Conservation (phyloP, 129 eudicot genomes). For the Tanacetum coccineum region DNA sequence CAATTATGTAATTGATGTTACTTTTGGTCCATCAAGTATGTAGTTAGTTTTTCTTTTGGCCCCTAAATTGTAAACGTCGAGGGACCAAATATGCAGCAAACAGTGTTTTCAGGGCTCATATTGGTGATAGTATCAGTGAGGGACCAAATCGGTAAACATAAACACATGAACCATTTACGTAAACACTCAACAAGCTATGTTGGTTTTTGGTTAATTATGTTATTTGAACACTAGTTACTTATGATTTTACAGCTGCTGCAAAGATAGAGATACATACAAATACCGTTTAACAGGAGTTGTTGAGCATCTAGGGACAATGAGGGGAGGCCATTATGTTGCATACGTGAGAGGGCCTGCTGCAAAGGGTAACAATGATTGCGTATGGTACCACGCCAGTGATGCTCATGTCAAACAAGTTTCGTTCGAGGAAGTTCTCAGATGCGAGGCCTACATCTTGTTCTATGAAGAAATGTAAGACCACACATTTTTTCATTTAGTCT, state of each 20-base stretch:
- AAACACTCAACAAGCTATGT: background rate
- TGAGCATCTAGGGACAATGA: conserved; percentile 73
- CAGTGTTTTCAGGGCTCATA: too few relatives aligned
- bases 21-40: too few relatives aligned
- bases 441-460: conserved; percentile 77
- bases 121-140: too few relatives aligned
- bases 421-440: conserved; percentile 56
- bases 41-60: too few relatives aligned
- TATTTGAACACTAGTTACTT: background rate
- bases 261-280: conserved; percentile 22
- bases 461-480: conserved; percentile 44
- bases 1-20: too few relatives aligned
- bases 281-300: conserved; percentile 75
- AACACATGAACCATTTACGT: too few relatives aligned
- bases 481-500: background rate
- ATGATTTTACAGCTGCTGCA: conserved; percentile 17
- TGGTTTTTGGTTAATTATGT: background rate
- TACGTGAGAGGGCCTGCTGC: conserved; percentile 54
- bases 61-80: too few relatives aligned
- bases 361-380: conserved; percentile 26
- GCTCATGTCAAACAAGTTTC: conserved; percentile 56
- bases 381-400: conserved; percentile 85
- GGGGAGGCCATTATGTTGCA: conserved; percentile 86
- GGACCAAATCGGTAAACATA: too few relatives aligned
- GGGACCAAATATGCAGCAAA: too few relatives aligned